These are phyloP conservation scores for Dissophora globulifera DNA, from an alignment of 192 early-diverging fungal genomes.

Conservation along the genomic window DNA sequence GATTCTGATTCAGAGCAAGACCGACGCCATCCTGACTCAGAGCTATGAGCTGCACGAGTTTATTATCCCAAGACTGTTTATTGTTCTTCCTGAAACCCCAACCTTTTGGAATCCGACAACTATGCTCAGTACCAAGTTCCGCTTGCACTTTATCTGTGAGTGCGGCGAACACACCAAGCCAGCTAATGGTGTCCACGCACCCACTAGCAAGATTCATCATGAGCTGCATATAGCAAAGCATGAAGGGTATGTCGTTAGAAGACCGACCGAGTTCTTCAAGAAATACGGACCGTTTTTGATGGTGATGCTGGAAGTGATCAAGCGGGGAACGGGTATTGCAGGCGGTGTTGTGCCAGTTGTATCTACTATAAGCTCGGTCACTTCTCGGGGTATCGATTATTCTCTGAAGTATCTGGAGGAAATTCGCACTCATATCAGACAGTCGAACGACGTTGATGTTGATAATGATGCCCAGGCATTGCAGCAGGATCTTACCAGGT, in stretches of 20 bases:
- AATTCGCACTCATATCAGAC: background rate
- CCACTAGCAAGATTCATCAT: background rate
- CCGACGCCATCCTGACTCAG: constrained; percentile 12
- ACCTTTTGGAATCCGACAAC: background rate
- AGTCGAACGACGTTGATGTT: background rate
- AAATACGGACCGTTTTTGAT: constrained; percentile 8
- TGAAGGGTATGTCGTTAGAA: constrained; percentile 4
- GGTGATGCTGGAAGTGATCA: constrained; percentile 14
- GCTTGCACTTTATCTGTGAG: constrained; percentile 22
- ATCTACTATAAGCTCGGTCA: background rate
- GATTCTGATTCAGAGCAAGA: constrained; percentile 13
- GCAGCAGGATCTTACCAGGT: constrained; percentile 10
- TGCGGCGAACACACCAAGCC: constrained; percentile 17
- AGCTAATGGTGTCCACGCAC: too few relatives aligned
- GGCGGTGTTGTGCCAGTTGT: constrained; percentile 2
- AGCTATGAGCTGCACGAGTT: constrained; percentile 11
- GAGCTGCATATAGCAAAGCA: constrained; percentile 8
- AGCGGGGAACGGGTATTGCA: background rate
- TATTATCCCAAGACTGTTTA: constrained; percentile 12
- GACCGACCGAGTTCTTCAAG: constrained; percentile 7
- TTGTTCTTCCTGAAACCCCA: constrained; percentile 13
- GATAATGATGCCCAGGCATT: background rate
- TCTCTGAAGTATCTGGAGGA: background rate
- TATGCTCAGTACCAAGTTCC: constrained; percentile 6
- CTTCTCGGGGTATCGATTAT: background rate